Percentiles rank a stretch among this genome's conserved stretches.
phyloP scores from a whole-genome alignment of 2,329 filamentous ascomycete species.

The Epichloe gansuensis region DNA sequence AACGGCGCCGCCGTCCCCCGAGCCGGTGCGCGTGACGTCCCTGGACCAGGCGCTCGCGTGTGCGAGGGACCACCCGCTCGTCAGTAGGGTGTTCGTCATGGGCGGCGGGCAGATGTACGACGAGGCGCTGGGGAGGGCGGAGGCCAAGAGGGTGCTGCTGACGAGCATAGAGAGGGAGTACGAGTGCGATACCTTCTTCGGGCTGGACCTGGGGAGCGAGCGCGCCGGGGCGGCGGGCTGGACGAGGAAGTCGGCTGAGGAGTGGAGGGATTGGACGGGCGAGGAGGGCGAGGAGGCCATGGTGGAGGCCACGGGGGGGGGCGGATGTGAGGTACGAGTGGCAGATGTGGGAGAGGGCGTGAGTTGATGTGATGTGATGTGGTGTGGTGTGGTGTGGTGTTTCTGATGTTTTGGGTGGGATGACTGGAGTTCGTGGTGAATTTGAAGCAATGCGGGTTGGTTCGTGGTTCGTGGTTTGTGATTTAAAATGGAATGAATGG shows the following conservation, averaged over 20 bases:
- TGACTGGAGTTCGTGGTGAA: background rate
- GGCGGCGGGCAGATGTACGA: constrained; percentile 80
- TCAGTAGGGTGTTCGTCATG: constrained; percentile 67
- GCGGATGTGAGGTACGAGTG: constrained; percentile 54
- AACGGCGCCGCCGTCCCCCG: constrained; percentile 8
- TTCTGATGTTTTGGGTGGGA: too few species aligned
- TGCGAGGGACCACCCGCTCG: constrained; percentile 22
- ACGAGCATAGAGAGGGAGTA: constrained; percentile 57
- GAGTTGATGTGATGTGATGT: background rate
- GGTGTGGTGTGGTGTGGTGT: background rate
- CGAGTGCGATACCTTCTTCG: constrained; percentile 66
- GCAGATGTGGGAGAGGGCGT: constrained; percentile 56
- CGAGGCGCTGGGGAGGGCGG: constrained; percentile 47
- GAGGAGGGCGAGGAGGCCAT: constrained; percentile 27
- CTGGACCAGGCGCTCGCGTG: constrained; percentile 44
- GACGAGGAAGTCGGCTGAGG: constrained; percentile 42
- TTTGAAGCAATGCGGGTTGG: background rate
- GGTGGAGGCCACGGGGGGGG: constrained; percentile 31
- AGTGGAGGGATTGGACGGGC: constrained; percentile 46
- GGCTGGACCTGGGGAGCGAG: constrained; percentile 37
- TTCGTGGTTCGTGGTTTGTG: background rate
- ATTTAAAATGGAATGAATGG: too few species aligned
- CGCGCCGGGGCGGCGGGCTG: constrained; percentile 44
- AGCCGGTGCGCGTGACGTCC: constrained; percentile 45
- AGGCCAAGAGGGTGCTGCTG: constrained; percentile 52